Conservation (phyloP, 1,139 yeast genomes). For the Geotrichum histeridarum region DNA sequence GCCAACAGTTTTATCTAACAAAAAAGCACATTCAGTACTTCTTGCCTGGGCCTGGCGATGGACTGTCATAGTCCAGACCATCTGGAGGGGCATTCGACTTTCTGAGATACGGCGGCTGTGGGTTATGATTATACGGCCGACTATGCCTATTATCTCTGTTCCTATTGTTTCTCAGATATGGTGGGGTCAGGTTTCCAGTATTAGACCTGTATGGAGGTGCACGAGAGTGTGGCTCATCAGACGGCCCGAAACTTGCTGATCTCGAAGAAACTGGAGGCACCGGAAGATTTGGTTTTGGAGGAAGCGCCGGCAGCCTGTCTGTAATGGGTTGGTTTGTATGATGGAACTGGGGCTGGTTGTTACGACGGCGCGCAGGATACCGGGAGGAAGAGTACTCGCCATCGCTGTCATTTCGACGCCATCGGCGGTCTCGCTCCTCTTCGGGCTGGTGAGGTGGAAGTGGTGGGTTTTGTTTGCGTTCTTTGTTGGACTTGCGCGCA, state of each 20-base stretch:
- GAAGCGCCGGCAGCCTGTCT: background rate
- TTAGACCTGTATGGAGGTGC: background rate
- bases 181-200: conserved; percentile 2
- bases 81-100: background rate
- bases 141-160: background rate
- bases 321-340: background rate
- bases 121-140: background rate
- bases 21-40: background rate
- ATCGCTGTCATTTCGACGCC: conserved; percentile 7
- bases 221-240: background rate
- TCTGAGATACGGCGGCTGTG: background rate
- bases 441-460: background rate
- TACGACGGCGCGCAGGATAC: background rate
- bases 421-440: conserved; percentile 1
- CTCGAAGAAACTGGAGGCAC: background rate
- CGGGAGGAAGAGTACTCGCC: background rate
- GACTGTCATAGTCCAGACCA: background rate
- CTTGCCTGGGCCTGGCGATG: background rate
- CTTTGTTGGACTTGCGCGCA: conserved; percentile 43
- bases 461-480: conserved; percentile 1
- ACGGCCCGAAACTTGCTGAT: background rate
- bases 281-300: conserved; percentile 6
- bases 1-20: too few relatives aligned
- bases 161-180: conserved; percentile 8
- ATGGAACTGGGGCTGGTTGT: background rate